phyloP scores from a whole-genome alignment of 208 protist species.

The Wallacemonas sp. region DNA sequence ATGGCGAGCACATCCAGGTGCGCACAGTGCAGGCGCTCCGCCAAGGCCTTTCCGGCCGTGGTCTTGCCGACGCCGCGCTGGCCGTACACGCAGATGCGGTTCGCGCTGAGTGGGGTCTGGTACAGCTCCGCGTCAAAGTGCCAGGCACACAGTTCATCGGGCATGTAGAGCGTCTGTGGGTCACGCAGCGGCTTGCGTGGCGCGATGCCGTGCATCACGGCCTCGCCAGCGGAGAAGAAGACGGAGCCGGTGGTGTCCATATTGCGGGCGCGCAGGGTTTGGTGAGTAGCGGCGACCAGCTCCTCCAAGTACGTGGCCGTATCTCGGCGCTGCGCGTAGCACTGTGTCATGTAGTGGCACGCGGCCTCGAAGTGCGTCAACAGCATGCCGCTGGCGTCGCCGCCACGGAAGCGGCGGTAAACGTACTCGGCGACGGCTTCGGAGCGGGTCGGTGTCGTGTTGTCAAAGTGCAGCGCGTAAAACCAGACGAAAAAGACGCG shows the following conservation, averaged over 20 bases:
- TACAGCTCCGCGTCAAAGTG: slow-evolving; percentile 43
- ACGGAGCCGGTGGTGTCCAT: slow-evolving; percentile 6
- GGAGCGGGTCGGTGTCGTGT: slow-evolving; percentile 48
- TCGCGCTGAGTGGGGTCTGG: slow-evolving; percentile 31
- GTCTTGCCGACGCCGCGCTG: slow-evolving; percentile 56
- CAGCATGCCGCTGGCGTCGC: slow-evolving; percentile 35
- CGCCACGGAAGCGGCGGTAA: slow-evolving; percentile 52
- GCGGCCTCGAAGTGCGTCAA: slow-evolving; percentile 51
- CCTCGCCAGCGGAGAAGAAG: slow-evolving; percentile 38
- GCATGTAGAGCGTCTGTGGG: slow-evolving; percentile 59
- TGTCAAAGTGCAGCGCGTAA: slow-evolving; percentile 57
- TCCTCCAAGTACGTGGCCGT: slow-evolving; percentile 51
- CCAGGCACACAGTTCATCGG: slow-evolving; percentile 57
- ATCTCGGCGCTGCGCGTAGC: slow-evolving; percentile 48
- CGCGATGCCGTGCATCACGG: slow-evolving; percentile 16
- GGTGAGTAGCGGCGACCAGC: slow-evolving; percentile 34
- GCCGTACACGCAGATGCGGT: slow-evolving; percentile 72
- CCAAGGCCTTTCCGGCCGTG: slow-evolving; percentile 39
- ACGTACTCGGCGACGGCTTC: slow-evolving; percentile 51
- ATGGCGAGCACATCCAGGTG: slow-evolving; percentile 73
- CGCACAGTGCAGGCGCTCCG: slow-evolving; percentile 54
- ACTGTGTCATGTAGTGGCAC: slow-evolving; percentile 49
- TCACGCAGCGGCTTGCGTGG: slow-evolving; percentile 40
- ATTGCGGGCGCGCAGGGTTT: slow-evolving; percentile 12
- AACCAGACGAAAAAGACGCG: slow-evolving; percentile 80